Percentiles rank a stretch among this genome's conserved stretches.
Evolutionary conservation across 176 grass and related monocot species (phyloP).

Genomic region (Oryza rufipogon): DNA sequence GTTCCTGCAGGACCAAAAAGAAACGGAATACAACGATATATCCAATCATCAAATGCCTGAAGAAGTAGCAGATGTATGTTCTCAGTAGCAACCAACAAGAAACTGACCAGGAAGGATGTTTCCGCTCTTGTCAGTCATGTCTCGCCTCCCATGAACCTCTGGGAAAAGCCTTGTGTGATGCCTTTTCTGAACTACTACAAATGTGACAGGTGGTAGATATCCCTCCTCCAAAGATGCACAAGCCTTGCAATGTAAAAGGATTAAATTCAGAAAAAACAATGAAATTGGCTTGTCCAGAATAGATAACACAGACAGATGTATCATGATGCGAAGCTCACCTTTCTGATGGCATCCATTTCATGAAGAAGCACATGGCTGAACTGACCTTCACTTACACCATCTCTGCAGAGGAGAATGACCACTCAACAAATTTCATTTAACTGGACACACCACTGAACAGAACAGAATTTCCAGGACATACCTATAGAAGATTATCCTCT

Average conservation of each 20-base stretch:
- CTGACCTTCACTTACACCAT: slow-evolving; percentile 43
- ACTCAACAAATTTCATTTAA: slow-evolving; percentile 6
- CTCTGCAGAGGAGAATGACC: slow-evolving; percentile 26
- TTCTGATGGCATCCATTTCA: slow-evolving; percentile 80
- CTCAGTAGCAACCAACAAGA: background rate
- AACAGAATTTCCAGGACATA: background rate
- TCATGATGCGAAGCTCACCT: slow-evolving; percentile 43
- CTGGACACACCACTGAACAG: background rate
- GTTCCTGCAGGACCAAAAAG: slow-evolving; percentile 53
- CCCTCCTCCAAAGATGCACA: slow-evolving; percentile 69
- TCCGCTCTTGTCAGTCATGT: slow-evolving; percentile 72
- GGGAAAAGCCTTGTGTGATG: slow-evolving; percentile 86
- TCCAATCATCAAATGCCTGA: background rate
- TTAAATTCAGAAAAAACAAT: background rate
- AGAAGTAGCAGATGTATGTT: background rate
- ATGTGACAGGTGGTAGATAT: slow-evolving; percentile 70
- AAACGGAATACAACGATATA: background rate
- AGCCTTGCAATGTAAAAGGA: slow-evolving; percentile 50
- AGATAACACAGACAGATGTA: background rate
- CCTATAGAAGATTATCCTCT: slow-evolving; percentile 76
- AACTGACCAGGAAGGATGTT: slow-evolving; percentile 82
- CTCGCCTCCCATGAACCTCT: slow-evolving; percentile 56
- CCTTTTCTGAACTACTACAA: slow-evolving; percentile 88
- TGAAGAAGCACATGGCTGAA: slow-evolving; percentile 44
- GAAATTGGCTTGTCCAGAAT: background rate